phyloP scores from a whole-genome alignment of 306 rosid genomes.

The Pyrus communis region DNA sequence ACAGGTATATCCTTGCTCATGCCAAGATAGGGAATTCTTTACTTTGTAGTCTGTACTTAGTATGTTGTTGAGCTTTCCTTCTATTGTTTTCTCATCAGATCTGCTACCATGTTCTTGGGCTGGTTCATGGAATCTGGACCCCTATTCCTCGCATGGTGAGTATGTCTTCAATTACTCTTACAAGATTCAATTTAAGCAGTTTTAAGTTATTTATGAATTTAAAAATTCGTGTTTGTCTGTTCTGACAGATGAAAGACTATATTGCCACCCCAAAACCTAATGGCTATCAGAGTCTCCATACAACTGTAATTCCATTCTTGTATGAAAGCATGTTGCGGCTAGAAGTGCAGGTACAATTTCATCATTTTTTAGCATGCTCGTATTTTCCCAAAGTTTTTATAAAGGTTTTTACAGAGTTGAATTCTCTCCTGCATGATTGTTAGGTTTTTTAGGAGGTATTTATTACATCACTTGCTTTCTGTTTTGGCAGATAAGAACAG shows the following conservation, averaged over 20 bases:
- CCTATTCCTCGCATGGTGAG: conserved; percentile 97
- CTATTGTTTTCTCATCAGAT: conserved; percentile 51
- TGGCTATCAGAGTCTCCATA: conserved; percentile 97
- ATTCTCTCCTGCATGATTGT: background rate
- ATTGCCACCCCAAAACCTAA: conserved; percentile 97
- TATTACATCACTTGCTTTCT: conserved; percentile 9
- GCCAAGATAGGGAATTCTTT: conserved; percentile 12
- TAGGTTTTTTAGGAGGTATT: background rate
- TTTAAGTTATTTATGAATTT: background rate
- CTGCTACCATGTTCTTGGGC: conserved; percentile 92
- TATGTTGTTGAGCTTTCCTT: conserved; percentile 6
- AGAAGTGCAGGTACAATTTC: conserved; percentile 80
- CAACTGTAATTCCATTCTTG: conserved; percentile 90
- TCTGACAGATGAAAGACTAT: conserved; percentile 78
- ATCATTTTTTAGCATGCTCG: conserved; percentile 9
- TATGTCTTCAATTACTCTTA: conserved; percentile 24
- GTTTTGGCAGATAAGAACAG: conserved; percentile 81
- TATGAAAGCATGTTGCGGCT: conserved; percentile 90
- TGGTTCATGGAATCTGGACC: conserved; percentile 94
- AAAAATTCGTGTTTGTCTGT: conserved; percentile 5
- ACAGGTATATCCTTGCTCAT: conserved; percentile 48
- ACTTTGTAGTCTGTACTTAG: background rate
- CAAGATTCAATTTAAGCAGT: background rate
- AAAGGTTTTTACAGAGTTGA: background rate
- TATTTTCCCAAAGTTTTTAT: conserved; percentile 5